Evolutionary conservation across 345 rosid genomes (phyloP).

Genomic region (Populus alba): DNA sequence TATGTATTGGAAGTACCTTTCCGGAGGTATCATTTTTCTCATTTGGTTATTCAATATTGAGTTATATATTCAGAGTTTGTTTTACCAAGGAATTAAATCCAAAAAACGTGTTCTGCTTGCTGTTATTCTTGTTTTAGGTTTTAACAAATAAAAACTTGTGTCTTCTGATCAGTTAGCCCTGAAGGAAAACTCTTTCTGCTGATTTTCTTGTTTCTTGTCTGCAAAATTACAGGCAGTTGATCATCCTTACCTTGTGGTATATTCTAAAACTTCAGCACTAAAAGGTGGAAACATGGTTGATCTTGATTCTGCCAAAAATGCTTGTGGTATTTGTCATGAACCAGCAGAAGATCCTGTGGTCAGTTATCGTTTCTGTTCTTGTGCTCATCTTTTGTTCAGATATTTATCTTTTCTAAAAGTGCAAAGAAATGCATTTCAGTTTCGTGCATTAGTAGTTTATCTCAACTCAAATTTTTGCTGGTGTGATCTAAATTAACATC

Average conservation of each 20-base stretch:
- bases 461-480: neutral
- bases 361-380: constrained; percentile 25
- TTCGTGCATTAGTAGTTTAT: too few species aligned
- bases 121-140: too few species aligned
- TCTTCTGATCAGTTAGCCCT: neutral
- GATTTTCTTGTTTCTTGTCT: constrained; percentile 19
- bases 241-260: constrained; percentile 93
- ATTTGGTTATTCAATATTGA: neutral
- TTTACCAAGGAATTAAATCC: too few species aligned
- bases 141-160: neutral
- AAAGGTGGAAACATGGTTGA: constrained; percentile 33
- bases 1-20: neutral
- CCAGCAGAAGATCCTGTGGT: constrained; percentile 79
- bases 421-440: too few species aligned
- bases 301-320: constrained; percentile 44
- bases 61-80: too few species aligned
- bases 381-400: neutral
- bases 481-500: too few species aligned
- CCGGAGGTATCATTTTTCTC: neutral
- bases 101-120: too few species aligned
- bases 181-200: neutral
- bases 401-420: neutral
- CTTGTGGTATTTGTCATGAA: constrained; percentile 79
- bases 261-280: constrained; percentile 51
- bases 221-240: constrained; percentile 78